phyloP scores from a whole-genome alignment of 2,329 filamentous ascomycete species.

The Coniochaeta sp. region DNA sequence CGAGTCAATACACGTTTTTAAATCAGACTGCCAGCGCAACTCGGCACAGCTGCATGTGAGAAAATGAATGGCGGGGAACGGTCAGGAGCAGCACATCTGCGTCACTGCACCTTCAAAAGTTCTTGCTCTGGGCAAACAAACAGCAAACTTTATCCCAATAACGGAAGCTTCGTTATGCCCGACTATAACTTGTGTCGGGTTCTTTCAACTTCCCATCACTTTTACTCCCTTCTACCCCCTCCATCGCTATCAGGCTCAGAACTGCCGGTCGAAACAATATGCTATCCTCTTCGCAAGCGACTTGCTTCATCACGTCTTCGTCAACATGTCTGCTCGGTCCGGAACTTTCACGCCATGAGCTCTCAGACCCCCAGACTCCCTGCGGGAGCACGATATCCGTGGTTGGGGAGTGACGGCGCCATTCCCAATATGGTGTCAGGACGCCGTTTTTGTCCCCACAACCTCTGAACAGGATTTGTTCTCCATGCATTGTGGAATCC shows the following conservation, averaged over 20 bases:
- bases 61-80: not conserved
- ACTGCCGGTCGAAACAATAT: too few species aligned
- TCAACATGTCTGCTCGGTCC: too few species aligned
- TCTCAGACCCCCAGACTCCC: not conserved
- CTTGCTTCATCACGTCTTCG: too few species aligned
- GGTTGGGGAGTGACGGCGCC: not conserved
- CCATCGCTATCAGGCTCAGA: too few species aligned
- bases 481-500: too few species aligned
- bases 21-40: too few species aligned
- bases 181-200: too few species aligned
- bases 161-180: too few species aligned
- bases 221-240: too few species aligned
- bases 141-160: not conserved
- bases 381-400: not conserved
- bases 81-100: not conserved
- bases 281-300: too few species aligned
- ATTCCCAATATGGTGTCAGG: not conserved
- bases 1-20: too few species aligned
- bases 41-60: not conserved
- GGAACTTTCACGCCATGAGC: not conserved
- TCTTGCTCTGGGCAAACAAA: not conserved
- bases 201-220: too few species aligned
- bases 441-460: not conserved
- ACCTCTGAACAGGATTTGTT: not conserved
- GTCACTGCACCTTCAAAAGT: not conserved